Base-by-base conservation (phyloP, 164 flowering plant species). In the Saururus chinensis region DNA sequence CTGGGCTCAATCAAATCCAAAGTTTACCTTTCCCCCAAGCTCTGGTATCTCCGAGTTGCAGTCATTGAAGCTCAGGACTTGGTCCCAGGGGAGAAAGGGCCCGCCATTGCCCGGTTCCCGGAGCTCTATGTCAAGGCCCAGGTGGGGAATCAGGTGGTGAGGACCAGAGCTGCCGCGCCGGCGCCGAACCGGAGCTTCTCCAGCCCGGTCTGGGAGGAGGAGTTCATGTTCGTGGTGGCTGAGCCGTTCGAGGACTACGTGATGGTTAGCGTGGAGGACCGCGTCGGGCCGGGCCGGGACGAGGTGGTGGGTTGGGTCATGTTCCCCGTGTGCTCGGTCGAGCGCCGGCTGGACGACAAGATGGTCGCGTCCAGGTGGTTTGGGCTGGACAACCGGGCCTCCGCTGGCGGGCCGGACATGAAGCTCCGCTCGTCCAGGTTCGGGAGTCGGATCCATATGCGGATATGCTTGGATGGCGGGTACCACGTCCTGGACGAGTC, bases 401-500 rank as follows among this genome's bases (percentile, higher is more conserved):
- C 13, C 23, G 56, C 53, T 16, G 30, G 41, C 56, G 64, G 67
- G 14, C 49, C 57, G 20, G 80, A 76, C 10, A 25, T 77, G 4
- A 84, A 82, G 48, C 53, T 67, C 20, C 40, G 35, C 25, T 53
- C 68, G 57, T 55, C 72, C 0, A 66, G 87, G 57, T 84, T 84
- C 42, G 87, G 89, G 19, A 79, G 90, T 7, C 59, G 90, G 60
- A 77, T 92, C 68, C 96, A 92, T 62, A 71, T 92, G 19, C 79
- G 96, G 0, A 9, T 71, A 20, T 72, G 71, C 11, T 61, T 75
- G 0, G 75, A 75, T 19, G 78, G 76, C 16, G 24, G 80, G 61
- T 91, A 91, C 67, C 98, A 91, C 73, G 98, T 91, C 40, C 80
- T 88, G 0, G 98, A 91, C 60, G 98, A 91, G 63, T 79, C 98